Base-by-base conservation (phyloP, 192 early-diverging fungal genomes). In the Coemansia asiatica region DNA sequence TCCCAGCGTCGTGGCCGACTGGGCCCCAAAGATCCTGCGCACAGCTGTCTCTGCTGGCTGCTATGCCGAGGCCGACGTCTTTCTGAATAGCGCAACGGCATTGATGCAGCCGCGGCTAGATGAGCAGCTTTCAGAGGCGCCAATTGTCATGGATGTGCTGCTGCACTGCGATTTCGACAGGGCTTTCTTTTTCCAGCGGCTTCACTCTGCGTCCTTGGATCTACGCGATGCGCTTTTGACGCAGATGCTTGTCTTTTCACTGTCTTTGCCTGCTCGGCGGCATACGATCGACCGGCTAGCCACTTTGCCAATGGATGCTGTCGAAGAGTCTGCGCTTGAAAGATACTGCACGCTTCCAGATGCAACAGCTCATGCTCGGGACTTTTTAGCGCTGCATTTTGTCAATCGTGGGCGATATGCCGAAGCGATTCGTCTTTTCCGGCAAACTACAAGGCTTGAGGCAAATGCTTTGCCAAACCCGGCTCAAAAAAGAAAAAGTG, bases 361-460 rank as follows among this genome's bases (percentile, higher is more conserved):
- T n/a, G 56, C 36, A 13, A 36, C 70, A 3, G 44, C 40, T 6
- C 67, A 69, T 36, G 69, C 67, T 6, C 64, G 57, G 53, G 79
- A 81, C 55, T 81, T 81, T 70, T 61, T 81, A 60, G 79, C 79
- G 23, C 67, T 81, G 33, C 62, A 81, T 33, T 76, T 69, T 25
- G 74, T 81, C 46, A 69, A 76, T 56, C 60, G 71, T 16, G 79
- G 79, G 18, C 62, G 74, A 1, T 76, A 76, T 33, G 71, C 69
- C 1, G 79, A 76, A 49, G 79, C 79, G 3, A 76, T 81, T 23
- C 69, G 74, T 29, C n/a, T 76, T 55, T 76, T 76, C 62, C 57
- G 57, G 13, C 63, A 59, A 18, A 64, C 62, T 25, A 64, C 67
- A 25, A 61, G 57, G 59, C 29, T 44, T 15, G 74, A 72, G 21